Conservation (phyloP, 164 flowering plant genomes). For the Annona cherimola region DNA sequence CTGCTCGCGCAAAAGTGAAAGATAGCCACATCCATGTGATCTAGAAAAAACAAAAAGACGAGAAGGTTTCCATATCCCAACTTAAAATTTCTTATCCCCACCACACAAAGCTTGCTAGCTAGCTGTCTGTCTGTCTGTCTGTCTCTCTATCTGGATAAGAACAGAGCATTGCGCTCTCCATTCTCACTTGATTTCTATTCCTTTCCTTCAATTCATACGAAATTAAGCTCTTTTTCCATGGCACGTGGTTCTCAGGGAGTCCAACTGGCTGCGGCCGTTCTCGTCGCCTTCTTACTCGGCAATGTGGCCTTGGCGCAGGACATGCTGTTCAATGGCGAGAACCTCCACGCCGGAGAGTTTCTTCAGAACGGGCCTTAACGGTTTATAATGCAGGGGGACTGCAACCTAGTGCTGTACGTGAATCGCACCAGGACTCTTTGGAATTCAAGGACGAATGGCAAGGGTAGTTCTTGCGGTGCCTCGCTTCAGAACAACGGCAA, state of each 20-base stretch:
- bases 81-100: too few relatives aligned
- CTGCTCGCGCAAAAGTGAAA: too few relatives aligned
- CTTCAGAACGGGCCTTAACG: conserved; percentile 15
- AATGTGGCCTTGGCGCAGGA: conserved; percentile 10
- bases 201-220: not conserved
- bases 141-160: not conserved
- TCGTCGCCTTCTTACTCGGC: conserved; percentile 3
- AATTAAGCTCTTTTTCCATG: not conserved
- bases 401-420: conserved; percentile 21
- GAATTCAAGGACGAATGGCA: conserved; percentile 14
- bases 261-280: not conserved
- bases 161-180: not conserved
- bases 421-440: conserved; percentile 12
- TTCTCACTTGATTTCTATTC: not conserved
- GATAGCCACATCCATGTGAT: too few relatives aligned
- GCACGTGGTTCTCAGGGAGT: not conserved
- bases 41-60: too few relatives aligned
- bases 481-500: conserved; percentile 10
- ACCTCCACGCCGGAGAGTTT: conserved; percentile 7
- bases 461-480: conserved; percentile 10
- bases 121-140: too few relatives aligned
- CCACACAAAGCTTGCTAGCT: too few relatives aligned
- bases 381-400: conserved; percentile 18
- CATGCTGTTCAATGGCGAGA: conserved; percentile 13
- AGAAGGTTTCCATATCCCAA: too few relatives aligned